These are phyloP conservation scores for Ehretia macrophylla DNA, from an alignment of 257 asterid genomes.

Conservation along the genomic window DNA sequence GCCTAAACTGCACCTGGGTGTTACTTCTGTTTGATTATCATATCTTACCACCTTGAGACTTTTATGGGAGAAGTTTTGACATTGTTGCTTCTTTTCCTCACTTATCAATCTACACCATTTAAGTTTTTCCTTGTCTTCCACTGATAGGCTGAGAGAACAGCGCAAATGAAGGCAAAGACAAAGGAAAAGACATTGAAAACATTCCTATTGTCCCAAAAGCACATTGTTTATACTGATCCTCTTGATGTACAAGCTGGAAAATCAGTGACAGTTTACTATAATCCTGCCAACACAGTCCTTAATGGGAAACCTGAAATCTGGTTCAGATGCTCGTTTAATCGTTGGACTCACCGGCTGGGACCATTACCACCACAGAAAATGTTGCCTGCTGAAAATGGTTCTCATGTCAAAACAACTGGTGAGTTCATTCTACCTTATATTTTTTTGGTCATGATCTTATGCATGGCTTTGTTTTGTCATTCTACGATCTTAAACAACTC, in stretches of 20 bases:
- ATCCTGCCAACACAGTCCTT: slow-evolving; percentile 82
- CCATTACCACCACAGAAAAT: slow-evolving; percentile 84
- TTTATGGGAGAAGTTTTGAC: background rate
- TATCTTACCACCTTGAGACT: too few species aligned
- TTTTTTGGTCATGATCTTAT: background rate
- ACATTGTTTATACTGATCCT: slow-evolving; percentile 89
- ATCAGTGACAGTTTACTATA: slow-evolving; percentile 67
- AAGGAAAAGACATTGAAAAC: slow-evolving; percentile 73
- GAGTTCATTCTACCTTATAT: slow-evolving; percentile 12
- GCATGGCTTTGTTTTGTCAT: too few species aligned
- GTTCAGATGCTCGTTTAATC: slow-evolving; percentile 96
- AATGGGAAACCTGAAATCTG: slow-evolving; percentile 91
- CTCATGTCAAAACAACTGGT: slow-evolving; percentile 80
- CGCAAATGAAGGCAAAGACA: slow-evolving; percentile 58
- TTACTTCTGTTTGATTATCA: too few species aligned
- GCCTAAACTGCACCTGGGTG: too few species aligned
- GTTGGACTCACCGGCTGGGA: slow-evolving; percentile 89
- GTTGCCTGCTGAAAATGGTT: slow-evolving; percentile 63
- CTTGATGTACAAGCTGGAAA: slow-evolving; percentile 84
- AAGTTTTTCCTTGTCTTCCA: slow-evolving; percentile 7
- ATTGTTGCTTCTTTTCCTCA: background rate
- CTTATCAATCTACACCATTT: too few species aligned
- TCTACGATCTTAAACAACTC: too few species aligned
- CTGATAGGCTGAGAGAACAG: slow-evolving; percentile 73
- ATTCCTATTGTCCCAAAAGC: slow-evolving; percentile 85